Evolutionary conservation across 1,139 yeast genomes (phyloP).

Genomic region (Diutina rugosa): DNA sequence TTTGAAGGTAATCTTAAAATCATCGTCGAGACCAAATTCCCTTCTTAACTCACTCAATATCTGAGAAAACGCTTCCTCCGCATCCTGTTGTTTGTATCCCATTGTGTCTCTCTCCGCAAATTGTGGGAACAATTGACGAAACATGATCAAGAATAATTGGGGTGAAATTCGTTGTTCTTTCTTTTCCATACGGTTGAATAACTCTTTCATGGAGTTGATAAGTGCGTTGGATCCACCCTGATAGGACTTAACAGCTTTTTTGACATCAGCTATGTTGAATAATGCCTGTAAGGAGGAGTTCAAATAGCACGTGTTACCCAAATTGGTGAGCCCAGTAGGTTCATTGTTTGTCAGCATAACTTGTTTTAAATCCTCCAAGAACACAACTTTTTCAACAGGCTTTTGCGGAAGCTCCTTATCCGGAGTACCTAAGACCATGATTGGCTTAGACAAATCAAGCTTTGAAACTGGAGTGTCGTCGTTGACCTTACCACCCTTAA

Average conservation of each 20-base stretch:
- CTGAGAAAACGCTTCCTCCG: conserved; percentile 90
- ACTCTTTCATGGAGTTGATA: conserved; percentile 18
- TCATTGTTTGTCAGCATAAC: conserved; percentile 25
- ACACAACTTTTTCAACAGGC: conserved; percentile 43
- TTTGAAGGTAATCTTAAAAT: conserved; percentile 54
- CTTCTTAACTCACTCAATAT: conserved; percentile 44
- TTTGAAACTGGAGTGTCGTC: conserved; percentile 47
- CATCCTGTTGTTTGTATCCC: conserved; percentile 87
- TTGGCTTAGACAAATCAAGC: conserved; percentile 51
- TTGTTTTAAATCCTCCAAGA: conserved; percentile 55
- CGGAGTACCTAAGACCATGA: conserved; percentile 91
- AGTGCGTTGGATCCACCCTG: conserved; percentile 5
- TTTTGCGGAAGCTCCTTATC: conserved; percentile 51
- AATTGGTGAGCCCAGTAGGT: conserved; percentile 77
- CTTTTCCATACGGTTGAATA: conserved; percentile 38
- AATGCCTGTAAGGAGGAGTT: conserved; percentile 82
- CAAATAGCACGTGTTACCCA: conserved; percentile 93
- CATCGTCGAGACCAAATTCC: conserved; percentile 37
- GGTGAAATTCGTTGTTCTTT: conserved; percentile 30
- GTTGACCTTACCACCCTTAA: conserved; percentile 77
- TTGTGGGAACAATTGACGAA: conserved; percentile 69
- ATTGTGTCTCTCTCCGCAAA: conserved; percentile 75
- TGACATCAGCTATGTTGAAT: conserved; percentile 51
- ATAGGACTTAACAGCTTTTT: conserved; percentile 14
- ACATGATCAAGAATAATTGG: conserved; percentile 54